Conservation (phyloP, 2,329 filamentous ascomycete genomes). For the Davidsoniella virescens region DNA sequence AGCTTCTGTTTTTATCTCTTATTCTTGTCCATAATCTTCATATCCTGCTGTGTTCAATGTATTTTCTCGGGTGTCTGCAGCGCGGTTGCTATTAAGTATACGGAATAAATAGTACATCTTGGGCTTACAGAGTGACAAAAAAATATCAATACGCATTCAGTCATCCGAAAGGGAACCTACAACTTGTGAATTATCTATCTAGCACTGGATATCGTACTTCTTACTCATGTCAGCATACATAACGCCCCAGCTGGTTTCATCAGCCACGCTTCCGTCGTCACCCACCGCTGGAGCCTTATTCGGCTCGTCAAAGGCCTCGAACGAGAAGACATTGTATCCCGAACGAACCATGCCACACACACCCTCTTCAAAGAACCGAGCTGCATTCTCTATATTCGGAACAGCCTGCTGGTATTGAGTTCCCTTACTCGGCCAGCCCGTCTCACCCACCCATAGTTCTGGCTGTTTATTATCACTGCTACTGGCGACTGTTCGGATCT, state of each 20-base stretch:
- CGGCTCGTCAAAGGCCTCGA: conserved; percentile 57
- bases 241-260: conserved; percentile 55
- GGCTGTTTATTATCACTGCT: conserved; percentile 29
- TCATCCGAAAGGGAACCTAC: background rate
- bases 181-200: background rate
- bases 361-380: conserved; percentile 42
- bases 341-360: conserved; percentile 49
- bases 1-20: no score
- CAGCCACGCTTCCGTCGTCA: conserved; percentile 41
- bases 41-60: no score
- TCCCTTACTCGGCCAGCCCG: conserved; percentile 48
- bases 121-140: background rate
- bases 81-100: no score
- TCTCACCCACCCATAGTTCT: conserved; percentile 55
- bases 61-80: no score
- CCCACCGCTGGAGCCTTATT: conserved; percentile 51
- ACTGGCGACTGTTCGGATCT: conserved; percentile 42
- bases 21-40: background rate
- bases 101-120: background rate
- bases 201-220: conserved; percentile 31
- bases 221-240: conserved; percentile 41
- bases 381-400: conserved; percentile 41
- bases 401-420: conserved; percentile 44
- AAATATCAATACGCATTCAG: background rate
- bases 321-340: conserved; percentile 55